These are phyloP conservation scores for Claviceps sp. DNA, from an alignment of 2,329 filamentous ascomycete genomes.

Conservation along the genomic window DNA sequence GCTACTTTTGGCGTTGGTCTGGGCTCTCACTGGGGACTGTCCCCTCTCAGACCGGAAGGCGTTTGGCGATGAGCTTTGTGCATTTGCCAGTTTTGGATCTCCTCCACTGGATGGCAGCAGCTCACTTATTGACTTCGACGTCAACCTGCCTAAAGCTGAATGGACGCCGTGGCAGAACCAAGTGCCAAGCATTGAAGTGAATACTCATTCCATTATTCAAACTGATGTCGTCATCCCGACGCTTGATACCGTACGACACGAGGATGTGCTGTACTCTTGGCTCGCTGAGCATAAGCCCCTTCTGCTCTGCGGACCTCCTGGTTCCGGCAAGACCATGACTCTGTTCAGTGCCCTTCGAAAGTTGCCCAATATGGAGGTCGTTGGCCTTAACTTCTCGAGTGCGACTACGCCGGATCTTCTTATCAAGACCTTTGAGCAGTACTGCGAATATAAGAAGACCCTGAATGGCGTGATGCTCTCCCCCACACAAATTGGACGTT, in stretches of 20 bases:
- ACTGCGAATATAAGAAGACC: constrained; percentile 99
- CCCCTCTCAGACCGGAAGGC: constrained; percentile 74
- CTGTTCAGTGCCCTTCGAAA: constrained; percentile 95
- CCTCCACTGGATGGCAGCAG: constrained; percentile 64
- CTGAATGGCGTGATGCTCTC: constrained; percentile 91
- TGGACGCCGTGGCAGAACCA: constrained; percentile 93
- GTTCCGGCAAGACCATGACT: constrained; percentile 99
- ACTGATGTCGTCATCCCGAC: constrained; percentile 98
- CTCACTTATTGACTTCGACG: constrained; percentile 93
- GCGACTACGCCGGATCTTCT: constrained; percentile 94
- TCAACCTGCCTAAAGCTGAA: constrained; percentile 70
- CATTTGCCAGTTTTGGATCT: constrained; percentile 73
- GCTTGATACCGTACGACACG: constrained; percentile 89
- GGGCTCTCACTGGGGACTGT: constrained; percentile 93
- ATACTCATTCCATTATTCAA: constrained; percentile 94
- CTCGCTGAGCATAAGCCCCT: constrained; percentile 96
- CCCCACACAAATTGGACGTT: constrained; percentile 89
- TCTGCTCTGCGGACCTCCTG: constrained; percentile 88
- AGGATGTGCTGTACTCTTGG: constrained; percentile 99
- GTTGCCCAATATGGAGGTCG: constrained; percentile 96
- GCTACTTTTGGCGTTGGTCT: constrained; percentile 79
- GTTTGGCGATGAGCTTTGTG: constrained; percentile 76
- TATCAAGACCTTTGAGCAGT: constrained; percentile 98
- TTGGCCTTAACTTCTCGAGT: constrained; percentile 98
- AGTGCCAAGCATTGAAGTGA: constrained; percentile 89